phyloP scores from a whole-genome alignment of 2,329 filamentous ascomycete species.

The Alternaria ventricosa region DNA sequence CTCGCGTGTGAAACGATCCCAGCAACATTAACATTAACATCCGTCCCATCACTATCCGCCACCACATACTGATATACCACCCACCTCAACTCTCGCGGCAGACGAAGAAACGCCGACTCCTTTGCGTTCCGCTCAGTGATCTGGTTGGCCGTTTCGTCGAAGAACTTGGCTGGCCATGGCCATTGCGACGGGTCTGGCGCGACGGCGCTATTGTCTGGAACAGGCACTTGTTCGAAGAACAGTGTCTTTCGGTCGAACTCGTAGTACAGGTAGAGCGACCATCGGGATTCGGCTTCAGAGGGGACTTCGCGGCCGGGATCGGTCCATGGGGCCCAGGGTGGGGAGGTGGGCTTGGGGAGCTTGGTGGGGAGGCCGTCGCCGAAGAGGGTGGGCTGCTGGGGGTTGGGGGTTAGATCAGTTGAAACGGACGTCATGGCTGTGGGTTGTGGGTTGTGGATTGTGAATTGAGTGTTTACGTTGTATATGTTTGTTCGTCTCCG shows the following conservation, averaged over 20 bases:
- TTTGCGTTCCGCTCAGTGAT: background rate
- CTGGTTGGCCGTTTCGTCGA: background rate
- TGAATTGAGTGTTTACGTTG: background rate
- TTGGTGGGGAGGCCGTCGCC: background rate
- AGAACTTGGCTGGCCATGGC: background rate
- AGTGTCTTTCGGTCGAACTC: background rate
- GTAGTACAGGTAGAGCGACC: background rate
- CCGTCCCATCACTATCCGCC: background rate
- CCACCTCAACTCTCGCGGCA: background rate
- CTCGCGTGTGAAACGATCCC: background rate
- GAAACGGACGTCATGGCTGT: background rate
- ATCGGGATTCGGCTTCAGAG: background rate
- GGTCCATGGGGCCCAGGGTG: background rate
- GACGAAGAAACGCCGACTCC: background rate
- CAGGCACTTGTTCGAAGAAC: background rate
- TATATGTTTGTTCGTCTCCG: background rate
- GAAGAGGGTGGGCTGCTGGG: background rate
- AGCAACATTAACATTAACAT: background rate
- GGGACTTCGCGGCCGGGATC: background rate
- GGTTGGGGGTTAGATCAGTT: background rate
- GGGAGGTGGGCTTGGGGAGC: background rate
- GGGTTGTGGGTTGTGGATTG: background rate
- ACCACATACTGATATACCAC: background rate
- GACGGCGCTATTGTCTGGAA: background rate
- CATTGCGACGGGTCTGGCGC: background rate